Evolutionary conservation across 805 yeast species (phyloP).

Genomic region (Suhomyces pyralidae): DNA sequence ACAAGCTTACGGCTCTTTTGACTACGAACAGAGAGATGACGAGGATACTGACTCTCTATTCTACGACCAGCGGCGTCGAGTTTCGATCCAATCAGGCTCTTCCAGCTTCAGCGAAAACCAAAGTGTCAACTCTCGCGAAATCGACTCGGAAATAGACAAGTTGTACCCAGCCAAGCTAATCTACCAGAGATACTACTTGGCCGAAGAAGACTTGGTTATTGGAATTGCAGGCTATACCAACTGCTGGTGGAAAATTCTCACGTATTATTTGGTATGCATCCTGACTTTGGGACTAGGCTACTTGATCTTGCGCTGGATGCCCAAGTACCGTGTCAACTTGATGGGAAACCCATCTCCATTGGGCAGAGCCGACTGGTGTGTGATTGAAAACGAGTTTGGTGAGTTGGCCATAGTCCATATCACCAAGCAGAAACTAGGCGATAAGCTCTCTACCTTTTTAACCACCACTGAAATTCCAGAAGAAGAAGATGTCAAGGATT

Average conservation of each 20-base stretch:
- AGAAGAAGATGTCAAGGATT: conserved; percentile 16
- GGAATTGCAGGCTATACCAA: conserved; percentile 89
- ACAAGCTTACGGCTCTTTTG: conserved; percentile 24
- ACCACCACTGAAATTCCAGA: conserved; percentile 20
- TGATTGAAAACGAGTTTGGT: conserved; percentile 90
- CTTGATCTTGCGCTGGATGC: conserved; percentile 80
- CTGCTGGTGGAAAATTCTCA: conserved; percentile 40
- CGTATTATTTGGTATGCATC: conserved; percentile 55
- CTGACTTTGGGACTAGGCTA: conserved; percentile 70
- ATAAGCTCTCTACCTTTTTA: conserved; percentile 69
- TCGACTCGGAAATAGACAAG: conserved; percentile 7
- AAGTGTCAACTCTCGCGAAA: not conserved
- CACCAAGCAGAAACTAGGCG: conserved; percentile 59
- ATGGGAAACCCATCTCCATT: conserved; percentile 66
- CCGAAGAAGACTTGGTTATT: conserved; percentile 92
- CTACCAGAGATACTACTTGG: conserved; percentile 82
- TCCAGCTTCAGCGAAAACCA: conserved; percentile 3
- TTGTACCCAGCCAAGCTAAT: conserved; percentile 38
- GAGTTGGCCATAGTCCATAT: conserved; percentile 65
- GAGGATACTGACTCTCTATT: conserved; percentile 8
- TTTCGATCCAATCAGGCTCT: conserved; percentile 5
- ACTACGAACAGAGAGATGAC: not conserved
- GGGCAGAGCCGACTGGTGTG: conserved; percentile 88
- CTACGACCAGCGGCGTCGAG: conserved; percentile 20
- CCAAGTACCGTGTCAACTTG: conserved; percentile 64